phyloP scores from a whole-genome alignment of 768 basidiomycete genomes.

The Leccinum disarticulatum region DNA sequence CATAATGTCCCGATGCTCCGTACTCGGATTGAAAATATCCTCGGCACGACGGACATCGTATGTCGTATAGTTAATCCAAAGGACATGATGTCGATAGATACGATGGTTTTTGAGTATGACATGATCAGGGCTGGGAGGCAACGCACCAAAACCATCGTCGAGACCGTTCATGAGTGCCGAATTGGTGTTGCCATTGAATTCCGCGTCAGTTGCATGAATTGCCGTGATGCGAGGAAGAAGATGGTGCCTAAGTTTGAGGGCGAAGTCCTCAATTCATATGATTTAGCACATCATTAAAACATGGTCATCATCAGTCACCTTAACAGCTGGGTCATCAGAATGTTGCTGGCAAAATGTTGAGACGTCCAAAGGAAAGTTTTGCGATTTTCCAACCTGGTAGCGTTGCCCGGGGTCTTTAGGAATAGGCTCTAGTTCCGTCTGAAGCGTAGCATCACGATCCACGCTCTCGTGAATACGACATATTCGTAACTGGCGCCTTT shows the following conservation, averaged over 20 bases:
- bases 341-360: not conserved
- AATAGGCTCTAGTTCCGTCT: not conserved
- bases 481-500: not conserved
- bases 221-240: not conserved
- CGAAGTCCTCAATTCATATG: not conserved
- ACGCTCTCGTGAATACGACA: not conserved
- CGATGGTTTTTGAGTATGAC: not conserved
- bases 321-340: not conserved
- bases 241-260: not conserved
- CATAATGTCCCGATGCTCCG: not conserved
- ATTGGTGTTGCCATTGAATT: not conserved
- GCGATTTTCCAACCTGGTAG: not conserved
- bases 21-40: not conserved
- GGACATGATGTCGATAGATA: no score
- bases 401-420: not conserved
- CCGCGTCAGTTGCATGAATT: not conserved
- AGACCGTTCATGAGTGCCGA: not conserved
- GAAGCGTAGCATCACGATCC: not conserved
- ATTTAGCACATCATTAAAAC: not conserved
- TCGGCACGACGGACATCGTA: not conserved
- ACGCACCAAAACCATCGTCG: not conserved
- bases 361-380: not conserved
- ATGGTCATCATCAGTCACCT: not conserved
- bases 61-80: not conserved
- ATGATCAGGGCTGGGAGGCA: not conserved